Base-by-base conservation (phyloP, 371 early-diverging fungal species). In the Phascolomyces articulosus region DNA sequence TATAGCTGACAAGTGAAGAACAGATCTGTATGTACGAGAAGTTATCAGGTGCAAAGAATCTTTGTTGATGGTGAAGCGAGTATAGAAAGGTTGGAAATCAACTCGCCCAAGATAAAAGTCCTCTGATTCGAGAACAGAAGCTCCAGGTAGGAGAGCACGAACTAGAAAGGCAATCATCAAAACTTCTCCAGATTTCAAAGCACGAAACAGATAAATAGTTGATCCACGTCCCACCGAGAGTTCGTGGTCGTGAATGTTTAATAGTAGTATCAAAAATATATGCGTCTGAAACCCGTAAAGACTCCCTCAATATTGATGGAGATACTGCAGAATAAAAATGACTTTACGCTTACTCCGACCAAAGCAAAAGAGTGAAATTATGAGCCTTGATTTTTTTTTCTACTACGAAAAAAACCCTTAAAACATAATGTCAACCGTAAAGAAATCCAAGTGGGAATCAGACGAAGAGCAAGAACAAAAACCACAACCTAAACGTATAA, bases 361-460 rank as follows among this genome's bases (percentile, higher is more conserved):
- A n/a, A n/a, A n/a, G n/a, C n/a, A n/a, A n/a, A n/a, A n/a, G n/a
- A n/a, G n/a, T n/a, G n/a, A n/a, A n/a, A n/a, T n/a, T n/a, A n/a
- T n/a, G n/a, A n/a, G n/a, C n/a, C n/a, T n/a, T n/a, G n/a, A n/a
- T n/a, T n/a, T n/a, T n/a, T n/a, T n/a, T n/a, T n/a, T n/a, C n/a
- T n/a, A n/a, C n/a, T n/a, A n/a, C n/a, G n/a, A n/a, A n/a, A n/a
- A n/a, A n/a, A n/a, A n/a, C n/a, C n/a, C n/a, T n/a, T n/a, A 34
- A 31, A 31, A 31, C 3, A 34, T 9, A 34, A 55, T 38, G 56
- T 55, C 56, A 55, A 55, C 56, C 13, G 29, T 55, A 48, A 74
- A 75, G 64, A 75, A 70, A 57, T 76, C 79, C 23, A 62, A 69
- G 41, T 79, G 79, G 79, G 72, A 68, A 60, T 63, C 70, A 2